Percentiles rank a stretch among this genome's conserved stretches.
phyloP scores from a whole-genome alignment of 345 rosid species.

The Triadica sebifera region DNA sequence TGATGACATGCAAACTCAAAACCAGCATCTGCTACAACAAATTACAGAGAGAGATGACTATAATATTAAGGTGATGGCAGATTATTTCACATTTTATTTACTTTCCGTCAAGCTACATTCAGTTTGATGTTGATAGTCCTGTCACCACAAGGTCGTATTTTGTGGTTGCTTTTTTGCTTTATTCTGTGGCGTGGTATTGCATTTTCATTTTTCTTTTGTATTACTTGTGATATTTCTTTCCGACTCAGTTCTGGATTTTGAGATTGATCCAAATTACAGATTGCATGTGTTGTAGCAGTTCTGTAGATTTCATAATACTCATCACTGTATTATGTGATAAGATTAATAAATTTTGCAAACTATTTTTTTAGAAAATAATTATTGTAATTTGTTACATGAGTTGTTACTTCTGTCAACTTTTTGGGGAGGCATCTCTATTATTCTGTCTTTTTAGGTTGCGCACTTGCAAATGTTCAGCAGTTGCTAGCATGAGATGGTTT shows the following conservation, averaged over 20 bases:
- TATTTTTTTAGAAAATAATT: not conserved
- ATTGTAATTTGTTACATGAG: not conserved
- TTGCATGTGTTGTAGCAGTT: not conserved
- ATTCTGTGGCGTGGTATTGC: not conserved
- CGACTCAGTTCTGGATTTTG: not conserved
- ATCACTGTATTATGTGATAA: not conserved
- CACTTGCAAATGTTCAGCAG: not conserved
- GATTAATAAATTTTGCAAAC: not conserved
- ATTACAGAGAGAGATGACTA: slow-evolving; percentile 96
- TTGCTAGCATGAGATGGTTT: not conserved
- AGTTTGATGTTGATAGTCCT: not conserved
- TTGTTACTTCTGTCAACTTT: not conserved
- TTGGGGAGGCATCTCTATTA: not conserved
- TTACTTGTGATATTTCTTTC: not conserved
- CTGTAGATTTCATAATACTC: not conserved
- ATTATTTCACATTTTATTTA: not conserved
- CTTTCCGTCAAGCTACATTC: not conserved
- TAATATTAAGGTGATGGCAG: slow-evolving; percentile 73
- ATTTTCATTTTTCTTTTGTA: no score
- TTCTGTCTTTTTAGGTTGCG: not conserved
- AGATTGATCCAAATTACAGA: not conserved
- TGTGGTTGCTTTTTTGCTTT: not conserved
- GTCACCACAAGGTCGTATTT: not conserved
- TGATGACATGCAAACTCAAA: slow-evolving; percentile 93
- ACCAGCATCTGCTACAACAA: slow-evolving; percentile 92